Percentiles rank a stretch among this genome's conserved stretches.
phyloP scores from a whole-genome alignment of 805 yeast genomes.

The Sugiyamaella marilandica region DNA sequence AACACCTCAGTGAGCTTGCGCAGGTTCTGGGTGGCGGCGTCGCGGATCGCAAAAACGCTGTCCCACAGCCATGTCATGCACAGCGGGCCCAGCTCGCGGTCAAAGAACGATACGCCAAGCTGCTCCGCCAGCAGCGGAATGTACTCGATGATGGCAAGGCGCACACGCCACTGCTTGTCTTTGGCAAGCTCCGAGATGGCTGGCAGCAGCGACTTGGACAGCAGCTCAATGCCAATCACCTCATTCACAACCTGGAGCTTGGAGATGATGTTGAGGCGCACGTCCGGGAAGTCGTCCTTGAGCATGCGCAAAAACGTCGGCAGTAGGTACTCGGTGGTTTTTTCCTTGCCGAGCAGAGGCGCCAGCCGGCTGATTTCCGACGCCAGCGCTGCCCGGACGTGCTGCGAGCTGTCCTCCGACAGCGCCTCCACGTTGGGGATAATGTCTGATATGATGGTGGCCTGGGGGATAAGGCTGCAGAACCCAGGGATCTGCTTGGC shows the following conservation, averaged over 20 bases:
- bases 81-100: slow-evolving; percentile 81
- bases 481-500: slow-evolving; percentile 79
- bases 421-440: slow-evolving; percentile 79
- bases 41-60: slow-evolving; percentile 91
- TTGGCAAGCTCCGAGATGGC: slow-evolving; percentile 95
- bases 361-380: slow-evolving; percentile 81
- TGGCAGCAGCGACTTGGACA: slow-evolving; percentile 84
- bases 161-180: slow-evolving; percentile 96
- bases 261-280: slow-evolving; percentile 87
- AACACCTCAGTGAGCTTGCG: slow-evolving; percentile 76
- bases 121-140: slow-evolving; percentile 93
- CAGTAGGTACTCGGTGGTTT: slow-evolving; percentile 72
- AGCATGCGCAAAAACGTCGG: slow-evolving; percentile 91
- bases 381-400: slow-evolving; percentile 90
- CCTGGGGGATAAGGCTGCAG: slow-evolving; percentile 34
- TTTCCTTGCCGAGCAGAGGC: slow-evolving; percentile 76
- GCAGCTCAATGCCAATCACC: slow-evolving; percentile 83
- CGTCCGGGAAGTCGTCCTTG: slow-evolving; percentile 96
- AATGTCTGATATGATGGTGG: slow-evolving; percentile 59
- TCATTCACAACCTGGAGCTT: slow-evolving; percentile 89
- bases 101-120: slow-evolving; percentile 88
- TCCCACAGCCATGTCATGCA: slow-evolving; percentile 99
- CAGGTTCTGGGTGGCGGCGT: slow-evolving; percentile 87
- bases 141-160: slow-evolving; percentile 94
- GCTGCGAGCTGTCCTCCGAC: slow-evolving; percentile 87